Evolutionary conservation across 192 early-diverging fungal species (phyloP), one percentile per base, ranked within the genome.

Genomic region (Oehlia diaphana): DNA sequence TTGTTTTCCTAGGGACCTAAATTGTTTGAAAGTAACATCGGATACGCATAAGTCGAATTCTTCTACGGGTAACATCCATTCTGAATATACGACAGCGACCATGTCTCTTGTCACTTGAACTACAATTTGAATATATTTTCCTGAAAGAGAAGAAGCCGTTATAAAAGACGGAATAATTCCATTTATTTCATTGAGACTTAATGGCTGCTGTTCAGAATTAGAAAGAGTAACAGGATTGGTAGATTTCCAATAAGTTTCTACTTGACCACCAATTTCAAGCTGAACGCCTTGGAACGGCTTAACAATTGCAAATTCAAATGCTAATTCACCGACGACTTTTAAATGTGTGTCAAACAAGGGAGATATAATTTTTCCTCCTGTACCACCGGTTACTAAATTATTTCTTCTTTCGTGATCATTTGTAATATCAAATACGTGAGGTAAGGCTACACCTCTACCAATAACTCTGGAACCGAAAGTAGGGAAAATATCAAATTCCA

Each of bases 231-330:
- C 81, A 23, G 95, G 92, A 80, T 94, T 94, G 12, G 96, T 97
- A 7, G 96, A 94, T 88, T 98, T 99, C 98, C 98, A 99, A 84
- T 99, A 99, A 0, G 98, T 99, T 81, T 97, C 96, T 26, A 98
- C 94, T 53, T 93, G 93, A 26, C 98, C 98, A 23, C 96, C 98
- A 82, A 98, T 97, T 84, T 94, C 92, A 78, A 99, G 86, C 61
- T 92, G 89, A 2, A 94, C 91, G 63, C 96, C 96, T 65, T 88
- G 88, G 83, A 99, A 97, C 2, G 98, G 95, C 73, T 91, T 90
- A 39, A 99, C 89, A 6, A 96, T 88, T 33, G 92, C 87, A 74
- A 92, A 95, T 68, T 91, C 92, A 77, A 97, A 96, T 33, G 90
- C 84, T 31, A 98, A 68, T 81, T 99, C 95, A 1, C 96, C 98